Conservation (phyloP, 805 yeast species). For the Starmera caribaea region DNA sequence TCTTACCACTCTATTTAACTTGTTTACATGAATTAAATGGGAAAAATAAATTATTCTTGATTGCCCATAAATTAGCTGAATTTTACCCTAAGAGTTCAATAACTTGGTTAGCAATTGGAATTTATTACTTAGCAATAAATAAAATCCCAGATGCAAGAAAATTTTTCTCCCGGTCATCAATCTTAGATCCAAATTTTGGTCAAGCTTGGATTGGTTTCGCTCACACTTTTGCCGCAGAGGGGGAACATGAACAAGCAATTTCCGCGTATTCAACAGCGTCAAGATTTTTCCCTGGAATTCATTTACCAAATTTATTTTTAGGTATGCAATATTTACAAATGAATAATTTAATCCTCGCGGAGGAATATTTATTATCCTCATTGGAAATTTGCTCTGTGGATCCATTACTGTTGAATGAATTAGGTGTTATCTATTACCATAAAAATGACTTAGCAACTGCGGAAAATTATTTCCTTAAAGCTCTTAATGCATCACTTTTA, state of each 20-base stretch:
- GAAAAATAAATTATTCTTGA: slow-evolving; percentile 65
- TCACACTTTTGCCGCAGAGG: slow-evolving; percentile 93
- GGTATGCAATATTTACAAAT: slow-evolving; percentile 96
- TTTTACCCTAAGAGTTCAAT: slow-evolving; percentile 70
- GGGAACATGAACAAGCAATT: slow-evolving; percentile 98
- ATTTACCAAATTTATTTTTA: slow-evolving; percentile 76
- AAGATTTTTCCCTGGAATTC: slow-evolving; percentile 82
- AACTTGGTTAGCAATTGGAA: slow-evolving; percentile 90
- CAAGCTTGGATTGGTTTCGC: slow-evolving; percentile 99
- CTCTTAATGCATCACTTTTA: slow-evolving; percentile 56
- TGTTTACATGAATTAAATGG: slow-evolving; percentile 81
- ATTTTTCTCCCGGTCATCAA: slow-evolving; percentile 81
- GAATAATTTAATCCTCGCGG: slow-evolving; percentile 73
- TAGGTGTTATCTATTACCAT: slow-evolving; percentile 88
- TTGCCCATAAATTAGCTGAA: slow-evolving; percentile 82
- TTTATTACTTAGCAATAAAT: slow-evolving; percentile 70
- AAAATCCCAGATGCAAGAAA: slow-evolving; percentile 77
- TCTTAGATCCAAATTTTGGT: slow-evolving; percentile 81
- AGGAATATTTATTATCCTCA: slow-evolving; percentile 73
- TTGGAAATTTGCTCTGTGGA: slow-evolving; percentile 73
- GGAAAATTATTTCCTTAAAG: slow-evolving; percentile 59
- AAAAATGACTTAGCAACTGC: slow-evolving; percentile 58
- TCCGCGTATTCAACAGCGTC: slow-evolving; percentile 96
- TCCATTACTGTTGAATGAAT: slow-evolving; percentile 81
- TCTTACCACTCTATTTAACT: slow-evolving; percentile 71